Evolutionary conservation across 352 stramenopile genomes (phyloP).

Genomic region (Globisporangium uncinulatum): DNA sequence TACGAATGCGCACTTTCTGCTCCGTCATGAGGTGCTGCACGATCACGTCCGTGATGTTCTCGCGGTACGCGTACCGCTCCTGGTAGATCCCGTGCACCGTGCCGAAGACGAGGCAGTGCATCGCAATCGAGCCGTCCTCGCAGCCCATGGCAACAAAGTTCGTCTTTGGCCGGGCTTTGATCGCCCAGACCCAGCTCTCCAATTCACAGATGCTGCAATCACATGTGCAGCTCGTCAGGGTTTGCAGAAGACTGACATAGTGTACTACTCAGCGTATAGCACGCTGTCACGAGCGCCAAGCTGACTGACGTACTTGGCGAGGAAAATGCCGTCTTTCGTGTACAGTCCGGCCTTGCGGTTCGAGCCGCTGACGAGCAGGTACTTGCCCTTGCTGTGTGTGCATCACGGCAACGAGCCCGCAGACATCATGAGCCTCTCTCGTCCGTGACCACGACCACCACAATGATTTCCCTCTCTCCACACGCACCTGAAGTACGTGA

Average conservation of each 20-base stretch:
- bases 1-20: conserved; percentile 94
- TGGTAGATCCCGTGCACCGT: conserved; percentile 91
- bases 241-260: no score
- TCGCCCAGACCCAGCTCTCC: conserved; percentile 91
- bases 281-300: no score
- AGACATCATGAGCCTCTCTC: neutral
- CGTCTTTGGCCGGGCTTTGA: conserved; percentile 77
- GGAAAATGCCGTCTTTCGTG: conserved; percentile 82
- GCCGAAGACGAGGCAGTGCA: conserved; percentile 88
- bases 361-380: conserved; percentile 86
- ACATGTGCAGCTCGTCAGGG: neutral
- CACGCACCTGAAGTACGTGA: conserved; percentile 81
- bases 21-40: conserved; percentile 94
- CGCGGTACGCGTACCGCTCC: conserved; percentile 91
- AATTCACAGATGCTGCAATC: conserved; percentile 62
- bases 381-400: conserved; percentile 77
- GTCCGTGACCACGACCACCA: neutral
- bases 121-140: conserved; percentile 79
- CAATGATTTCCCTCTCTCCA: neutral
- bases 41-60: conserved; percentile 95
- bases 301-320: conserved; percentile 34
- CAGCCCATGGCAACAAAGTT: conserved; percentile 84
- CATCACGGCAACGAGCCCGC: neutral
- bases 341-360: conserved; percentile 87
- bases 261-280: no score